Percentiles rank a stretch among this genome's conserved stretches.
Evolutionary conservation across 2,329 filamentous ascomycete species (phyloP).

Genomic region (Iodosphaeria phyllophila): DNA sequence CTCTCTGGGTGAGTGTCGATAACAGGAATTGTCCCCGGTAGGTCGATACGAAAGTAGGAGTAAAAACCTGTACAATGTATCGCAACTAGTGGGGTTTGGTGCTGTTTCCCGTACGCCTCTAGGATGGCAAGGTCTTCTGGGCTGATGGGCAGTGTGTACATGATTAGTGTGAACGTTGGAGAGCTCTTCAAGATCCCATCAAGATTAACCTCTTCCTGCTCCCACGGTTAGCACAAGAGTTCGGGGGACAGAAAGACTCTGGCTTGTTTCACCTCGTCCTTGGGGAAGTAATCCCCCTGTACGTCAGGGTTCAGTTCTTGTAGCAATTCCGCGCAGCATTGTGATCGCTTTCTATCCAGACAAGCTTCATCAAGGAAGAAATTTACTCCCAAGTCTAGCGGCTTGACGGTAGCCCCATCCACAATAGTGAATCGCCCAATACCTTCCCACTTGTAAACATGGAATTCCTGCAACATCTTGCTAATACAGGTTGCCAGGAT

Average conservation of each 20-base stretch:
- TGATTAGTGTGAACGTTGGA: constrained; percentile 29
- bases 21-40: constrained; percentile 71
- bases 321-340: constrained; percentile 58
- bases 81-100: constrained; percentile 58
- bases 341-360: constrained; percentile 59
- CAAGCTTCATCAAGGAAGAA: constrained; percentile 80
- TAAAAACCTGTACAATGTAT: constrained; percentile 87
- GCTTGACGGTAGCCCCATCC: constrained; percentile 58
- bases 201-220: constrained; percentile 17
- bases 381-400: constrained; percentile 81
- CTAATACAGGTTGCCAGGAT: not conserved
- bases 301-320: constrained; percentile 89
- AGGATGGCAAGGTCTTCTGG: constrained; percentile 24
- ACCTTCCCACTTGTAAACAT: constrained; percentile 25
- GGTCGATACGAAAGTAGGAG: constrained; percentile 63
- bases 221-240: constrained; percentile 1
- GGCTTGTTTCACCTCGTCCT: constrained; percentile 21
- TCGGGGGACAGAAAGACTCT: constrained; percentile 3
- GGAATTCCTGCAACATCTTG: not conserved
- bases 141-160: constrained; percentile 32
- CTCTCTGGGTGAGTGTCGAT: constrained; percentile 92
- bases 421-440: constrained; percentile 85
- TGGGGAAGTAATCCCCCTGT: constrained; percentile 49
- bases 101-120: constrained; percentile 26
- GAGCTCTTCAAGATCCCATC: constrained; percentile 20